Evolutionary conservation across 352 stramenopile species (phyloP).

Genomic region (Halophytophthora batemanensis): DNA sequence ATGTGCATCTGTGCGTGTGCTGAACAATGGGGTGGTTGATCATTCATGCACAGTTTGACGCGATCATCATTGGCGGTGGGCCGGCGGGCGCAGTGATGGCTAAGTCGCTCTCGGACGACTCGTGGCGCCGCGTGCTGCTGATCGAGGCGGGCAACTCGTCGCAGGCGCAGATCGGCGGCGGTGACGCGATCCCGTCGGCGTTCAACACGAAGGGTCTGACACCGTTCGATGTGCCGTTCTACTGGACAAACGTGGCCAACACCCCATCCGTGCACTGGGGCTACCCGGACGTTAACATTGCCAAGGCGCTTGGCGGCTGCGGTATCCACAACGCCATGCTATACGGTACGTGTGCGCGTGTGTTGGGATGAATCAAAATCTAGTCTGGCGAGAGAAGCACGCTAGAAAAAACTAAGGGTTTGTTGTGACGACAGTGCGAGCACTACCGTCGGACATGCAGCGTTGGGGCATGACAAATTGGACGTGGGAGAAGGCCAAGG

Average conservation of each 20-base stretch:
- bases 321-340: conserved; percentile 92
- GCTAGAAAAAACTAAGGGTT: not conserved
- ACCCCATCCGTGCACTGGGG: conserved; percentile 63
- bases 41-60: conserved; percentile 35
- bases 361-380: not conserved
- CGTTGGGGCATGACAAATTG: conserved; percentile 73
- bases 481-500: conserved; percentile 69
- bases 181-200: conserved; percentile 34
- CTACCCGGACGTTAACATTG: conserved; percentile 79
- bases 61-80: conserved; percentile 60
- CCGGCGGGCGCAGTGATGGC: conserved; percentile 56
- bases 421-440: conserved; percentile 41
- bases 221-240: conserved; percentile 81
- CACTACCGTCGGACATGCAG: conserved; percentile 66
- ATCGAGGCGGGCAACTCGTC: conserved; percentile 63
- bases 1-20: too few relatives aligned
- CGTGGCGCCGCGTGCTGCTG: conserved; percentile 56
- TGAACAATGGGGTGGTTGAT: not conserved
- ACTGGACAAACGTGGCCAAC: conserved; percentile 83
- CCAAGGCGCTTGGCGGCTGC: conserved; percentile 82
- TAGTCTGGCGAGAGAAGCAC: not conserved
- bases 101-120: conserved; percentile 49
- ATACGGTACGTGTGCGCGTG: conserved; percentile 44
- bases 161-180: conserved; percentile 49
- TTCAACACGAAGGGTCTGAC: conserved; percentile 52